These are phyloP conservation scores for Dioscorea dumetorum DNA, from an alignment of 106 monocot species.

Conservation along the genomic window DNA sequence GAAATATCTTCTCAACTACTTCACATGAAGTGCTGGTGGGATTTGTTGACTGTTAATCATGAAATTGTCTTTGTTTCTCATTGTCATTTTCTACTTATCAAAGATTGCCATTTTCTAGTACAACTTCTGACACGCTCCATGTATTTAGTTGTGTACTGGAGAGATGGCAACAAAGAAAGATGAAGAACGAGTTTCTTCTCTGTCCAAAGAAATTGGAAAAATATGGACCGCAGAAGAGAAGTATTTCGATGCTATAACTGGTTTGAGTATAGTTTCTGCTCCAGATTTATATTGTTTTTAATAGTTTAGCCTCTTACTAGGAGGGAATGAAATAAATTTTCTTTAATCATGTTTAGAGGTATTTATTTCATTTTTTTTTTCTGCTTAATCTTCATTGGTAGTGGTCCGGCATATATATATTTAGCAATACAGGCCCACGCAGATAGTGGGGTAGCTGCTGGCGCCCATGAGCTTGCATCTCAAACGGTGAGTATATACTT, in stretches of 20 bases:
- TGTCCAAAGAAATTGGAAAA: constrained; percentile 76
- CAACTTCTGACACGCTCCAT: not conserved
- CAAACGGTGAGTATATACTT: constrained; percentile 69
- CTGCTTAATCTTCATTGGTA: constrained; percentile 43
- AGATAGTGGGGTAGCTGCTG: constrained; percentile 99
- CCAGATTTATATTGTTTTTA: not conserved
- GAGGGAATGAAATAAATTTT: not conserved
- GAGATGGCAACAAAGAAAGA: constrained; percentile 66
- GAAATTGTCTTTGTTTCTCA: too few relatives aligned
- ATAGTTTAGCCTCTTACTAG: not conserved
- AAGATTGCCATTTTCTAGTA: too few relatives aligned
- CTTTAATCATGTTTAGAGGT: not conserved
- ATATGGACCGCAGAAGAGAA: constrained; percentile 87
- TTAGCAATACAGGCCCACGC: constrained; percentile 94
- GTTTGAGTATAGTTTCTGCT: constrained; percentile 45
- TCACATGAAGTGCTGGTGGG: too few relatives aligned
- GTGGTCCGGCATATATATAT: too few relatives aligned
- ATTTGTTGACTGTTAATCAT: too few relatives aligned
- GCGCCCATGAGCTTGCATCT: constrained; percentile 85
- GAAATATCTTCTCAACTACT: too few relatives aligned
- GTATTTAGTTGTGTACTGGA: constrained; percentile 62
- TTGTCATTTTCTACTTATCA: too few relatives aligned
- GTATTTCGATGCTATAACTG: constrained; percentile 96
- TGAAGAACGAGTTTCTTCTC: constrained; percentile 70
- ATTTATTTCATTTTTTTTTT: not conserved